phyloP scores from a whole-genome alignment of 2,329 filamentous ascomycete species.

The Talaromyces funiculosus region DNA sequence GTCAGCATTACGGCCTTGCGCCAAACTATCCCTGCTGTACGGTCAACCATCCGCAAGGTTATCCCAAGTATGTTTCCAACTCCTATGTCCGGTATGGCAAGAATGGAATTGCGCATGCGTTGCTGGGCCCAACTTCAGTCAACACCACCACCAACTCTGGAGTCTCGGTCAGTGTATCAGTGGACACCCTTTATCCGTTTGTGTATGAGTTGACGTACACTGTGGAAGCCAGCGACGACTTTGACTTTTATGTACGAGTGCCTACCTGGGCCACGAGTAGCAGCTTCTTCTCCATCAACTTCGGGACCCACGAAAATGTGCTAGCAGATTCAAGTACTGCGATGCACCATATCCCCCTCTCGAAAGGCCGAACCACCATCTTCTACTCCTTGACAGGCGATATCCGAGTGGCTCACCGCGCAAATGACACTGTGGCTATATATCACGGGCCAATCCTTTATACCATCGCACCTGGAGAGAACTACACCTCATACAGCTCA shows the following conservation, averaged over 20 bases:
- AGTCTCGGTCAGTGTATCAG: slow-evolving; percentile 38
- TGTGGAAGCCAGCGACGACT: slow-evolving; percentile 30
- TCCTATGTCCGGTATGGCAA: slow-evolving; percentile 42
- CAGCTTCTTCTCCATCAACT: slow-evolving; percentile 20
- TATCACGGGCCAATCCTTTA: slow-evolving; percentile 44
- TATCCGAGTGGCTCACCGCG: slow-evolving; percentile 31
- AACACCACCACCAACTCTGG: slow-evolving; percentile 33
- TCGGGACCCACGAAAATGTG: slow-evolving; percentile 16
- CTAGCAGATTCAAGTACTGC: slow-evolving; percentile 32
- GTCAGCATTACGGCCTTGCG: slow-evolving; percentile 49
- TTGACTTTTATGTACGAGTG: slow-evolving; percentile 45
- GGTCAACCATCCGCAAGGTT: slow-evolving; percentile 55
- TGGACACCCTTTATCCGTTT: slow-evolving; percentile 50
- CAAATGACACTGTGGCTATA: slow-evolving; percentile 40
- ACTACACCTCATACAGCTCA: slow-evolving; percentile 21
- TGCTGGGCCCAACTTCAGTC: slow-evolving; percentile 45
- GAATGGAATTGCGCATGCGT: slow-evolving; percentile 46
- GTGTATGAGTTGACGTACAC: slow-evolving; percentile 35
- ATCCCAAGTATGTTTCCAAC: slow-evolving; percentile 50
- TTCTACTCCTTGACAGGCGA: slow-evolving; percentile 29
- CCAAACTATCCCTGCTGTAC: slow-evolving; percentile 52
- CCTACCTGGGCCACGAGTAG: slow-evolving; percentile 38
- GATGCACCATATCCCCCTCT: slow-evolving; percentile 34
- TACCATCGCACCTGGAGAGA: slow-evolving; percentile 34
- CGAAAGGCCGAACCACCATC: slow-evolving; percentile 29